Base-by-base conservation (phyloP, 345 rosid genomes). In the Moricandia arvensis region DNA sequence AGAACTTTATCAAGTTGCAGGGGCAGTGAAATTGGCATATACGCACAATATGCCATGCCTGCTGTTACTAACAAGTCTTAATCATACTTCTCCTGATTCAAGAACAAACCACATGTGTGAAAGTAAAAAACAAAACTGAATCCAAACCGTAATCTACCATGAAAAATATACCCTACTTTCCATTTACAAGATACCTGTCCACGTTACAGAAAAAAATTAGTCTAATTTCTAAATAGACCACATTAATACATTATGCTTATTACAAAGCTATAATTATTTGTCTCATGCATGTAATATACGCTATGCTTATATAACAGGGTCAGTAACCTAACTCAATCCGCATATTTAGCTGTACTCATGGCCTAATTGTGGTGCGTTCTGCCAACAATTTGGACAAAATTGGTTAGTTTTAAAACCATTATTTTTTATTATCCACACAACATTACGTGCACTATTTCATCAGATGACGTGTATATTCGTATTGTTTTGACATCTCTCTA, bases 331-430 rank as follows among this genome's bases (percentile, higher is more conserved):
- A 71, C 34, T 10, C 37, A 69, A 6, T 47, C 27, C 45, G 7
- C 5, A 61, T 35, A 16, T 60, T 35, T 61, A 68, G 74, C 15
- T 68, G 54, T 30, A 41, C 16, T 3, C 21, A 8, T 58, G 3
- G 80, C 76, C 80, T 43, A 71, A 71, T 55, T 45, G 64, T 59
- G 54, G 75, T 43, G 18, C 49, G 38, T 55, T 43, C 35, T 38
- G 66, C 71, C 79, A 76, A 62, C 41, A 38, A 15, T 41, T 65
- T 37, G 54, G 67, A 63, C 26, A 18, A 63, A 54, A 29, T 8
- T 15, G 67, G 66, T 29, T 27, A 68, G 13, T 47, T n/a, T 68
- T 49, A 0, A 49, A 45, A 53, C 74, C 31, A 68, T 21, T 0
- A 3, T 66, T 58, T 26, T 41, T 16, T 34, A 6, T 6, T 43